A percentile compares a stretch with the other conserved stretches of the same genome.
These are phyloP conservation scores for Yarrowia divulgata DNA, from an alignment of 805 yeast genomes.

Conservation along the genomic window DNA sequence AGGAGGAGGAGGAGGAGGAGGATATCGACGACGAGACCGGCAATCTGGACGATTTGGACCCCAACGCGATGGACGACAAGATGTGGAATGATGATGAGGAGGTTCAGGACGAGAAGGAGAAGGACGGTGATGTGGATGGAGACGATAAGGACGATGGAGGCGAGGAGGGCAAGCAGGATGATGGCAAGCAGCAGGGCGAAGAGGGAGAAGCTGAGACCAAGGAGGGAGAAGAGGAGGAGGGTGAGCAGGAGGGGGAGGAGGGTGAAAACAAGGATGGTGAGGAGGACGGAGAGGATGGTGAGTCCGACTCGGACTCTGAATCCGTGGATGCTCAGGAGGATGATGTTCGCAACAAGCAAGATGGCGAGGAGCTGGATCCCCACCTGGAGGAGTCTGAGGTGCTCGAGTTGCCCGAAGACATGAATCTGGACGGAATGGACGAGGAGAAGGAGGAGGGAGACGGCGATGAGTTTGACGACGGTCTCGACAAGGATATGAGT, in stretches of 20 bases:
- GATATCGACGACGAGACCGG: conserved; percentile 90
- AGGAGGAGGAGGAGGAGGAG: conserved; percentile 64
- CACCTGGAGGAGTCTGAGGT: conserved; percentile 85
- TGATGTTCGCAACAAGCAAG: conserved; percentile 77
- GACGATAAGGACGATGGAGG: conserved; percentile 55
- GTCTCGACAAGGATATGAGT: conserved; percentile 46
- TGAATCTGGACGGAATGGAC: conserved; percentile 83
- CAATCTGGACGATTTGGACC: conserved; percentile 87
- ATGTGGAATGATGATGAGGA: conserved; percentile 96
- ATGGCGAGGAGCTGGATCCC: conserved; percentile 74
- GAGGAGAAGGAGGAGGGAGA: conserved; percentile 62
- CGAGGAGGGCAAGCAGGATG: conserved; percentile 47
- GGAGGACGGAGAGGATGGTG: conserved; percentile 54
- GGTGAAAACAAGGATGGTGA: conserved; percentile 53
- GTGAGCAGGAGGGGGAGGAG: conserved; percentile 52
- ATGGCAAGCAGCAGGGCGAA: conserved; percentile 41
- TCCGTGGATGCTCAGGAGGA: conserved; percentile 59
- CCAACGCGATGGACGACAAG: conserved; percentile 93
- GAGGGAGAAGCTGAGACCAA: conserved; percentile 45
- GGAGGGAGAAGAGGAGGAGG: conserved; percentile 50
- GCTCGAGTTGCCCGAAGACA: conserved; percentile 89
- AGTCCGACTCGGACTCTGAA: conserved; percentile 58
- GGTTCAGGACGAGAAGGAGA: conserved; percentile 77
- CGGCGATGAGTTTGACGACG: conserved; percentile 46
- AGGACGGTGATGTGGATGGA: conserved; percentile 65